Percentiles rank a stretch among this genome's conserved stretches.
phyloP scores from a whole-genome alignment of 371 early-diverging fungal genomes.

The Zopfochytrium polystomum region DNA sequence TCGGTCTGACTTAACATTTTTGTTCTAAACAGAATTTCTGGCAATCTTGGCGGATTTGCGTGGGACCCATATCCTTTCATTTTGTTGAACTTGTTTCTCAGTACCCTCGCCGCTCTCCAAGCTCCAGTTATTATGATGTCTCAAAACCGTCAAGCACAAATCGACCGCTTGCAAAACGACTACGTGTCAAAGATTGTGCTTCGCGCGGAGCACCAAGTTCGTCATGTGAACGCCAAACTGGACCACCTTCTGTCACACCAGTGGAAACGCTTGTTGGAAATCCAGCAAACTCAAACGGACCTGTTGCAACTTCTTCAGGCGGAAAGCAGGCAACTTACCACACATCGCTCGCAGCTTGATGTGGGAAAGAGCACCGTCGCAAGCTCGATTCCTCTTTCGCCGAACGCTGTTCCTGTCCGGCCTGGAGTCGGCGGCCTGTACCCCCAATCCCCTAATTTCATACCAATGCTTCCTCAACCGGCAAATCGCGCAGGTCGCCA shows the following conservation, averaged over 20 bases:
- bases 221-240: slow-evolving; percentile 45
- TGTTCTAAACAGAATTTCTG: too few species aligned
- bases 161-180: slow-evolving; percentile 36
- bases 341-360: not conserved
- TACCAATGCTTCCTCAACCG: not conserved
- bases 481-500: not conserved
- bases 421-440: slow-evolving; percentile 3
- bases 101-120: slow-evolving; percentile 41
- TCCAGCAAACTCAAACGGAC: slow-evolving; percentile 43
- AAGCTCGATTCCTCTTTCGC: not conserved
- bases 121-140: slow-evolving; percentile 54
- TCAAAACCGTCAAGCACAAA: slow-evolving; percentile 41
- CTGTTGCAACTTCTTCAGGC: slow-evolving; percentile 30
- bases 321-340: too few species aligned
- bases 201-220: slow-evolving; percentile 40
- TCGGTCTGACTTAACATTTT: too few species aligned
- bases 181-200: slow-evolving; percentile 38
- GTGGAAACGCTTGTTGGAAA: slow-evolving; percentile 46
- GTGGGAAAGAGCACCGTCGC: not conserved
- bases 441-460: not conserved
- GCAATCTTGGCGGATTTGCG: slow-evolving; percentile 7
- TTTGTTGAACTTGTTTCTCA: slow-evolving; percentile 43
- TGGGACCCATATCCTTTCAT: slow-evolving; percentile 48
- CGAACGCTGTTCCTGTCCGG: not conserved
- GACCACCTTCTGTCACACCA: slow-evolving; percentile 43